Evolutionary conservation across 768 basidiomycete species (phyloP), one percentile per base, ranked within the genome.

Genomic region (Trametes sanguinea): DNA sequence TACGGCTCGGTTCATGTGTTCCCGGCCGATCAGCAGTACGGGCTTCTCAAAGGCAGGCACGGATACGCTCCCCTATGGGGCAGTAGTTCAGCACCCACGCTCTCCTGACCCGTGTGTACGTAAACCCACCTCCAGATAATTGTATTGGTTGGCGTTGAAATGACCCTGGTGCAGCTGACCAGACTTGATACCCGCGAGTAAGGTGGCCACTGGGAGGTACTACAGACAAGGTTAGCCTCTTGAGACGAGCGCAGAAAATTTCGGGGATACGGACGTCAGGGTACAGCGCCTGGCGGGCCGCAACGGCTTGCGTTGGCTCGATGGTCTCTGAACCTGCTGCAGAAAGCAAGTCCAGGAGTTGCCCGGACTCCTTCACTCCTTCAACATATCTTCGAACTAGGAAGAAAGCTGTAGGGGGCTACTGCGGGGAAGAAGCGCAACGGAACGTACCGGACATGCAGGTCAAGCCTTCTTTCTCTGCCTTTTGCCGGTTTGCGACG

Each of bases 1-100:
- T 9, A 98, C 92, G 0, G 95, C 88, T 16, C 97, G 86, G 72
- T 99, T 99, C 91, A 98, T 97, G 63, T 94, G 88, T 74, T 95
- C 89, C 32, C 95, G 81, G 0, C 95, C 95, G 33, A 92, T 82
- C 4, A 99, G 79, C 1, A 98, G 80, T 8, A 98, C 80, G 0
- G 92, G 88, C 70, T 91, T 94, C 33, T 79, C 76, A 67, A 90
- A 90, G 0, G 81, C 83, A 1, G 87, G 85, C 0, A 90, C 88
- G 3, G 85, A 80, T 16, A 97, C 94, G 50, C 81, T 90, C 6
- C 95, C 96, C 90, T 94, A 35, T 35, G 17, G 47, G 10, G 10
- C 8, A 37, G 11, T 14, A 16, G 30, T 43, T 52, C 42, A 54
- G 47, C 52, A 42, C 29, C 14, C 37, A 14, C 10, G 32, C 42